Percentiles rank a stretch among this genome's conserved stretches.
Conservation (phyloP, 805 yeast species). For the Barnettozyma wickerhamii region DNA sequence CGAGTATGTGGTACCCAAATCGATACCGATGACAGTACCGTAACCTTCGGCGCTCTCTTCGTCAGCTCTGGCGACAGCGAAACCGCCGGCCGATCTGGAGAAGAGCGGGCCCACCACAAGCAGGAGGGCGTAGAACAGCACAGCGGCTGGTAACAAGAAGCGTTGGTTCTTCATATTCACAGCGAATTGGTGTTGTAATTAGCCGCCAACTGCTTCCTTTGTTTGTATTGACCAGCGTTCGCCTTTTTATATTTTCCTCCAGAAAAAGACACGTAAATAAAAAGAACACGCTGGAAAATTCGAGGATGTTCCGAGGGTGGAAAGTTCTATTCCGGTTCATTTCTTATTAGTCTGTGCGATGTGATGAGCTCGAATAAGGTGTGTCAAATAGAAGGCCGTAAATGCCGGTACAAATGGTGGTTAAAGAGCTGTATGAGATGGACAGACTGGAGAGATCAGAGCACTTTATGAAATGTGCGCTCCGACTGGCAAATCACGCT, state of each 20-base stretch:
- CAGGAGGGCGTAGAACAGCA: slow-evolving; percentile 26
- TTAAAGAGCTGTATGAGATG: too few relatives aligned
- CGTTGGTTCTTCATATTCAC: slow-evolving; percentile 22
- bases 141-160: slow-evolving; percentile 31
- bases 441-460: slow-evolving; percentile 7
- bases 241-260: not conserved
- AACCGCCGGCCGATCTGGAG: slow-evolving; percentile 12
- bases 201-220: too few relatives aligned
- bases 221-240: too few relatives aligned
- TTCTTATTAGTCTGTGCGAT: not conserved
- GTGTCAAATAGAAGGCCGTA: not conserved
- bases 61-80: slow-evolving; percentile 24
- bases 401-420: too few relatives aligned
- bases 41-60: slow-evolving; percentile 39
- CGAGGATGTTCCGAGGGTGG: not conserved
- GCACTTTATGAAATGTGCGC: slow-evolving; percentile 48
- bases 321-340: too few relatives aligned
- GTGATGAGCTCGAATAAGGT: not conserved
- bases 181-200: not conserved
- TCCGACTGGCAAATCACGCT: slow-evolving; percentile 59
- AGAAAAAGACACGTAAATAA: slow-evolving; percentile 4
- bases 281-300: not conserved
- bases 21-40: slow-evolving; percentile 84
- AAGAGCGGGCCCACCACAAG: slow-evolving; percentile 24
- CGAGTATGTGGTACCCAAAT: slow-evolving; percentile 95